Conservation (phyloP, 2,329 filamentous ascomycete genomes). For the Ascocoryne sarcoides region DNA sequence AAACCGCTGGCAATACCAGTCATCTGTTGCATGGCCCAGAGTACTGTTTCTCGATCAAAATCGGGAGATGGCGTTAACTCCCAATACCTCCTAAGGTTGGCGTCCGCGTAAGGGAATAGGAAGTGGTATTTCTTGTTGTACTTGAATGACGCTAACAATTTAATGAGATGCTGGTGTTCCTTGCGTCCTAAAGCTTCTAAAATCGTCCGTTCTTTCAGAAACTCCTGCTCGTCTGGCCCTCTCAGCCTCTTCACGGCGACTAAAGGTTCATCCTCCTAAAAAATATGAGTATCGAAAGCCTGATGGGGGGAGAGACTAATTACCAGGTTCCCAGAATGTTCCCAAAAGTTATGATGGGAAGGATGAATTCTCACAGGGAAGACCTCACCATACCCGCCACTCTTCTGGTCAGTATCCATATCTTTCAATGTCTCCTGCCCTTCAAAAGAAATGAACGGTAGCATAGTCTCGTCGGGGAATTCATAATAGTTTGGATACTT, state of each 20-base stretch:
- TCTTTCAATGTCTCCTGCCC: neutral
- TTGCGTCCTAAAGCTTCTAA: slow-evolving; percentile 8
- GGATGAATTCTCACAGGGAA: slow-evolving; percentile 15
- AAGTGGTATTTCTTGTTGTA: slow-evolving; percentile 19
- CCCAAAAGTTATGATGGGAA: slow-evolving; percentile 18
- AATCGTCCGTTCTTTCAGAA: slow-evolving; percentile 12
- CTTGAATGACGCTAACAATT: slow-evolving; percentile 25
- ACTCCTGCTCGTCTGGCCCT: slow-evolving; percentile 9
- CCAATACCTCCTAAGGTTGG: slow-evolving; percentile 25
- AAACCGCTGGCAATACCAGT: slow-evolving; percentile 23
- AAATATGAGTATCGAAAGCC: too few species aligned
- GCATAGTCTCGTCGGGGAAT: slow-evolving; percentile 7
- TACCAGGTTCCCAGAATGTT: neutral
- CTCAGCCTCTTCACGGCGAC: slow-evolving; percentile 16
- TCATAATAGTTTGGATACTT: slow-evolving; percentile 4
- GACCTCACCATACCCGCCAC: slow-evolving; percentile 18
- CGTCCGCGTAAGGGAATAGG: slow-evolving; percentile 25
- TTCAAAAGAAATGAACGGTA: slow-evolving; percentile 14
- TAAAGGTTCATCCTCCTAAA: slow-evolving; percentile 11
- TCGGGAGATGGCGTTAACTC: slow-evolving; percentile 5
- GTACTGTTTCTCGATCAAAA: slow-evolving; percentile 10
- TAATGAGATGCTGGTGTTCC: slow-evolving; percentile 21
- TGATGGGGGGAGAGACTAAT: too few species aligned
- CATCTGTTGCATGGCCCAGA: slow-evolving; percentile 27
- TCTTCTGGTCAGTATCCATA: slow-evolving; percentile 1